Base-by-base conservation (phyloP, 306 rosid species). In the Gastrolobium villosum region DNA sequence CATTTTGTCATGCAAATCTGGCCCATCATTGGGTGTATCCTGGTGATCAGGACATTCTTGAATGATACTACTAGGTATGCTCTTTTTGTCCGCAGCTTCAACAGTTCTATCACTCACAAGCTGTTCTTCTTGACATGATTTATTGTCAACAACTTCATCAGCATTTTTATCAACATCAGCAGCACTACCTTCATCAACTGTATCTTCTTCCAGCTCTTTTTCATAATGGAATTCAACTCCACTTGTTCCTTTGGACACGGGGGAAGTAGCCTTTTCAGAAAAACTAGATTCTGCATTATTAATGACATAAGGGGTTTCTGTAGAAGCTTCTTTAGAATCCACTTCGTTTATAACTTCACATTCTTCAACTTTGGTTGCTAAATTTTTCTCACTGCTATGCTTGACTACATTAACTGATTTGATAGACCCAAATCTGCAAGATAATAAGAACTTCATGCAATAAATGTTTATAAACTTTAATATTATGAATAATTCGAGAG, bases 361-460 rank as follows among this genome's bases (percentile, higher is more conserved):
- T 59, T 69, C 81, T 76, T 79, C 85, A 34, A 43, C 59, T 39
- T 86, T 74, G 70, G 65, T 55, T 66, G 60, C 68, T 41, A 70
- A 40, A 73, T 48, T 72, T 73, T 41, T 45, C 57, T 74, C 69
- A 59, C 70, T 41, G 74, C 68, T 46, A 74, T 81, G 86, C 91
- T 83, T 88, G 82, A 86, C 93, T 37, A 86, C 78, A 49, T 93
- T 86, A 48, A 91, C 43, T 76, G 97, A 93, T 86, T 86, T 95
- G 65, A 95, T 85, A 69, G 86, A 77, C 67, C 98, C 99, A 79
- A 91, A 95, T 90, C 98, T 91, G 85, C 86, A 87, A 20, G 63
- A 88, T 30, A 10, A 61, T 11, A 63, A 78, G 69, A 41, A 82
- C 32, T 72, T 73, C 49, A 55, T 13, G 56, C 36, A 10, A 75